Evolutionary conservation across 441 rosid genomes (phyloP), one percentile per base, ranked within the genome.

Genomic region (Dalechampia spathulata): DNA sequence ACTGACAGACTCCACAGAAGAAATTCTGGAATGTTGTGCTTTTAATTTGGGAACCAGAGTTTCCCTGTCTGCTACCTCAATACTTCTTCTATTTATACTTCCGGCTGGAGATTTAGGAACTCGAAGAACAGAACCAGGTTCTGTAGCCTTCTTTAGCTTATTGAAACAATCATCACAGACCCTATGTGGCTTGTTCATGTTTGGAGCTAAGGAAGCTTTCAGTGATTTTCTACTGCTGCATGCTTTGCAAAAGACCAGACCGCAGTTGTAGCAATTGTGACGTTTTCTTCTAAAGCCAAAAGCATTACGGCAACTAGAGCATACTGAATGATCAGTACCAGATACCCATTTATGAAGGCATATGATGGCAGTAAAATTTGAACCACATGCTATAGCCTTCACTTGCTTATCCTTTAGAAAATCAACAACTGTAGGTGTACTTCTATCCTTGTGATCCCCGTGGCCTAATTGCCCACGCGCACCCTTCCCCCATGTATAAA

Each of bases 401-500:
- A 86, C 87, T 70, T 82, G 93, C 72, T 83, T 85, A 60, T 87
- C 93, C 76, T 77, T 83, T 37, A 87, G 72, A 53, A 75, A 78
- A 60, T 70, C 83, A 39, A 91, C 82, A 42, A 76, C 54, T 2
- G 75, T 68, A 7, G 98, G 96, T 52, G 71, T 66, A 49, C 61
- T 78, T 80, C 79, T 79, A 74, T 86, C 77, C 60, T 76, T 80
- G 4, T 62, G 62, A 55, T 77, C 85, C 20, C 95, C 96, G 69
- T 91, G 98, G 60, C 98, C 96, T 63, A 91, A 48, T 61, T 81
- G 88, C 19, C 98, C 98, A 70, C 82, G 82, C 45, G 70, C 50
- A 47, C 89, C 96, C 76, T 81, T 86, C 41, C 98, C 96, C 98
- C 96, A 85, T 2, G 95, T 91, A 70, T 78, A 91, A 43, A 86